Base-by-base conservation (phyloP, 1,284 basidiomycete species). In the Waitea zeae region DNA sequence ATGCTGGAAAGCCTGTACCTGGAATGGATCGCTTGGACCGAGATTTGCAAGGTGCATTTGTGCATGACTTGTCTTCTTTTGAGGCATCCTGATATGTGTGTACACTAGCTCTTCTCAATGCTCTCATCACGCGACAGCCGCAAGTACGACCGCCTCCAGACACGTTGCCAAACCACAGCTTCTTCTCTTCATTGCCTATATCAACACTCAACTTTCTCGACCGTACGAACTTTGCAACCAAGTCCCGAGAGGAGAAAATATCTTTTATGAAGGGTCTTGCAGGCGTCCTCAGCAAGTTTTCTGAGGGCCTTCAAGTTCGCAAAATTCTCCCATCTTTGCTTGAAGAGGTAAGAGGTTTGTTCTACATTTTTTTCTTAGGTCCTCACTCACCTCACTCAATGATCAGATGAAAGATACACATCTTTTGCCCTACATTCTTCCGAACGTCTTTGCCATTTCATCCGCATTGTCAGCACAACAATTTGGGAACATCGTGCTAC, bases 131-230 rank as follows among this genome's bases (percentile, higher is more conserved):
- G 2, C 69, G 89, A 36, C 73, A 76, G 42, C 70, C 83, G 12
- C 64, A 62, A 31, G n/a, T n/a, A n/a, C 62, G 95, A 17, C 76
- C 89, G 11, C 74, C 75, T 0, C 83, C 93, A 2, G 59, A 70
- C 3, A 71, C 77, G 1, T 71, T 98, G 27, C 78, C 87, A 5
- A 68, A 77, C 0, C 78, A 88, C 44, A 52, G 81, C 0, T 97
- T 95, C 65, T 98, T 98, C 59, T 93, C 88, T 3, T 92, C 89
- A 5, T 62, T 97, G n/a, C 84, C 93, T 12, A 92, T 98, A 22
- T 93, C 88, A 1, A 97, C 93, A 0, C 68, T 99, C 24, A 93
- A 90, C 49, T 99, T 97, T 58, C 63, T 99, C 40, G 93, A 97
- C 48, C 75, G 93, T 3, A 87, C 92, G 11, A 92, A 79, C 39